Conservation (phyloP, 2,329 filamentous ascomycete genomes). For the Fusarium lateritium region DNA sequence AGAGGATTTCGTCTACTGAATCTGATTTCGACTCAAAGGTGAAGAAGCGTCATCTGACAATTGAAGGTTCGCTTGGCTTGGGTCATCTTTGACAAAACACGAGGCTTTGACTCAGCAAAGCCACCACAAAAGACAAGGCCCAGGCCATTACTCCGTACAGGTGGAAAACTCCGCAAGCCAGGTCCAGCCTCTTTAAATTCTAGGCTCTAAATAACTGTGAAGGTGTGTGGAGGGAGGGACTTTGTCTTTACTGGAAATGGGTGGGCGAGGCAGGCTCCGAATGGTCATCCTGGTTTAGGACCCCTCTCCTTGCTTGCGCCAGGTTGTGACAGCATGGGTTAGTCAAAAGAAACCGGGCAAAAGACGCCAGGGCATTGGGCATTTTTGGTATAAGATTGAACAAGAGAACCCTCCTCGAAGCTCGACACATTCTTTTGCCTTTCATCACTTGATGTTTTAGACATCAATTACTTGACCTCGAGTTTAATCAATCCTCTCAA, state of each 20-base stretch:
- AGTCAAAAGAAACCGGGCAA: slow-evolving; percentile 49
- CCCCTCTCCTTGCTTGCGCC: slow-evolving; percentile 43
- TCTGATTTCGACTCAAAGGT: slow-evolving; percentile 13
- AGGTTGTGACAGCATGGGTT: slow-evolving; percentile 44
- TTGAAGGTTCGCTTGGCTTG: slow-evolving; percentile 10
- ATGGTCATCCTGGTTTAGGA: slow-evolving; percentile 41
- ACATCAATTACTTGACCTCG: not conserved
- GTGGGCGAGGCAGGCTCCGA: slow-evolving; percentile 37
- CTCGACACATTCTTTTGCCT: slow-evolving; percentile 9
- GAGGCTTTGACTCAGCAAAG: slow-evolving; percentile 31
- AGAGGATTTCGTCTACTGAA: slow-evolving; percentile 27
- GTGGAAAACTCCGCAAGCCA: slow-evolving; percentile 17
- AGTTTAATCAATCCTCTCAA: not conserved
- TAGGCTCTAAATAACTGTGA: slow-evolving; percentile 3
- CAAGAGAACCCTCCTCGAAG: slow-evolving; percentile 32
- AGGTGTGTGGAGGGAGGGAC: slow-evolving; percentile 35
- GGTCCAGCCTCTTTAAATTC: slow-evolving; percentile 22
- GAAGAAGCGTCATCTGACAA: slow-evolving; percentile 18
- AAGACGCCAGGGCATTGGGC: slow-evolving; percentile 40
- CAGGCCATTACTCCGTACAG: slow-evolving; percentile 9
- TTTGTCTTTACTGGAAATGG: slow-evolving; percentile 31
- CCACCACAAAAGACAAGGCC: slow-evolving; percentile 25
- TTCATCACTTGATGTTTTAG: slow-evolving; percentile 5
- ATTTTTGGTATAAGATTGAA: slow-evolving; percentile 46
- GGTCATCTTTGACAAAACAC: slow-evolving; percentile 25